Evolutionary conservation across 2,329 filamentous ascomycete genomes (phyloP).

Genomic region (Coniochaeta hoffmannii): DNA sequence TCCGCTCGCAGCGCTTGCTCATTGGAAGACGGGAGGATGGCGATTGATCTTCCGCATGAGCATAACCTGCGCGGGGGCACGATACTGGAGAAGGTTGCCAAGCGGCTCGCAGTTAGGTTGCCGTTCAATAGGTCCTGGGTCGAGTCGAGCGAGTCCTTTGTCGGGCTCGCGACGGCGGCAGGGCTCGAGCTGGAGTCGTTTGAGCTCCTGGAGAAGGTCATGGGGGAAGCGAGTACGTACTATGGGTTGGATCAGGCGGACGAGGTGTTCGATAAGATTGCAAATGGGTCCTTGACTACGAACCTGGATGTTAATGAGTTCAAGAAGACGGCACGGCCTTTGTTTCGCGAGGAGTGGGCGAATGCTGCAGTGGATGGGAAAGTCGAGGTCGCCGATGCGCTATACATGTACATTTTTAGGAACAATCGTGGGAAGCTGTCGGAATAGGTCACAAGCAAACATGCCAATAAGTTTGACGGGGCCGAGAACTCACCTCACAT

Average conservation of each 20-base stretch:
- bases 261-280: constrained; percentile 18
- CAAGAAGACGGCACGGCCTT: constrained; percentile 13
- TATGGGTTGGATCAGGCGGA: constrained; percentile 19
- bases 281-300: constrained; percentile 14
- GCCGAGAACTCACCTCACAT: no score
- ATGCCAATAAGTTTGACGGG: no score
- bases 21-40: constrained; percentile 22
- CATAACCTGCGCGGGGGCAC: constrained; percentile 16
- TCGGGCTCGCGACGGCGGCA: constrained; percentile 16
- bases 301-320: constrained; percentile 14
- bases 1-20: constrained; percentile 15
- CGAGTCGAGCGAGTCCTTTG: constrained; percentile 19
- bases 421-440: no score
- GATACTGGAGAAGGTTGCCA: constrained; percentile 19
- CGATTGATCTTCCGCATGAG: constrained; percentile 26
- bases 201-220: constrained; percentile 17
- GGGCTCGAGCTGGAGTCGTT: constrained; percentile 19
- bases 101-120: constrained; percentile 15
- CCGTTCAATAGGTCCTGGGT: constrained; percentile 23
- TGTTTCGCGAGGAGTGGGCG: constrained; percentile 24
- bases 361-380: constrained; percentile 20
- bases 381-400: constrained; percentile 18
- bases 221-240: constrained; percentile 15
- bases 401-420: constrained; percentile 20
- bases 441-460: no score